phyloP scores from a whole-genome alignment of 805 yeast species.

The Yarrowia bubula region DNA sequence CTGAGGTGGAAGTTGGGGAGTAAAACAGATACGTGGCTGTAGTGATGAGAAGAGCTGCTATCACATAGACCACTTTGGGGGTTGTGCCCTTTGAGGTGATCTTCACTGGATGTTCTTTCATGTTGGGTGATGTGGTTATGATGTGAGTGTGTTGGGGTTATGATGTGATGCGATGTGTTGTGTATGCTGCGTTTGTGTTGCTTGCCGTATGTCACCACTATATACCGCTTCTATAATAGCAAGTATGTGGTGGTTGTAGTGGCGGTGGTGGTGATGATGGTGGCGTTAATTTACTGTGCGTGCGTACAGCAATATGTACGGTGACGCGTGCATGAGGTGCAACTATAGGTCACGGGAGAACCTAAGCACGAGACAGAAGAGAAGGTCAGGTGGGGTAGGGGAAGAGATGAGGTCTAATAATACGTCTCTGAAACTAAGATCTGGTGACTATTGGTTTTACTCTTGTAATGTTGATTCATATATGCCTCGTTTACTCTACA shows the following conservation, averaged over 20 bases:
- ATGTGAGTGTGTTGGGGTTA: too few species aligned
- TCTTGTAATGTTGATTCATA: background rate
- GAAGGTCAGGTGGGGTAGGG: background rate
- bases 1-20: background rate
- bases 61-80: background rate
- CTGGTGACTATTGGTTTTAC: too few species aligned
- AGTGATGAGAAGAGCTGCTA: constrained; percentile 6
- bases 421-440: too few species aligned
- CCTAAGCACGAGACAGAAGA: background rate
- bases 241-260: background rate
- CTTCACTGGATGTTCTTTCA: background rate
- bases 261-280: too few species aligned
- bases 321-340: background rate
- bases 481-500: too few species aligned
- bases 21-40: background rate
- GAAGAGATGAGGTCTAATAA: background rate
- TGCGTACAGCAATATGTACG: background rate
- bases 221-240: background rate
- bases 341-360: constrained; percentile 15
- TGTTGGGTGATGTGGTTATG: background rate
- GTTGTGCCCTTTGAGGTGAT: background rate
- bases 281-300: constrained; percentile 9
- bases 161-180: background rate
- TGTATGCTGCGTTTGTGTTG: too few species aligned
- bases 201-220: too few species aligned